phyloP scores from a whole-genome alignment of 805 yeast genomes.

The Starmerella geochares region DNA sequence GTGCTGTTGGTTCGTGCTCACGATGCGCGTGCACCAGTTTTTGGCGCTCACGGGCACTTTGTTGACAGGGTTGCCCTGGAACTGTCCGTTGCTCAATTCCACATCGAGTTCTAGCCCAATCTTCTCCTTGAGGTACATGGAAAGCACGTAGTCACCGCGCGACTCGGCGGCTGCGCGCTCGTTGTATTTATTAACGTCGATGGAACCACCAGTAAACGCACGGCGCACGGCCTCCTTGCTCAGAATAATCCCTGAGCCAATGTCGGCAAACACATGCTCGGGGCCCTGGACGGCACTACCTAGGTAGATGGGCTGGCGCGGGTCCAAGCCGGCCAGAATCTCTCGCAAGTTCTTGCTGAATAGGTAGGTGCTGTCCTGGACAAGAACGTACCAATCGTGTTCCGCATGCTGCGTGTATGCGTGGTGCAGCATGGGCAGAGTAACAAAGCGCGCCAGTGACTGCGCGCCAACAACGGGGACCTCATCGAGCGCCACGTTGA shows the following conservation, averaged over 20 bases:
- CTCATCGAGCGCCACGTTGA: slow-evolving; percentile 20
- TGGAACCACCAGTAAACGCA: slow-evolving; percentile 17
- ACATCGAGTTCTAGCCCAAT: slow-evolving; percentile 16
- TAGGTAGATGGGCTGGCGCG: slow-evolving; percentile 18
- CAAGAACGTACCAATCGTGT: slow-evolving; percentile 24
- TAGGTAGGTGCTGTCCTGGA: slow-evolving; percentile 19
- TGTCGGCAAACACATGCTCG: slow-evolving; percentile 20
- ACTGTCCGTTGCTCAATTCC: slow-evolving; percentile 19
- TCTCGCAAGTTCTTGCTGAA: slow-evolving; percentile 17
- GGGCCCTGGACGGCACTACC: slow-evolving; percentile 21
- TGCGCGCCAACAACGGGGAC: slow-evolving; percentile 18
- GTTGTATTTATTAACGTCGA: slow-evolving; percentile 16
- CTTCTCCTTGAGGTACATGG: slow-evolving; percentile 19
- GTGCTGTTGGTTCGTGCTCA: slow-evolving; percentile 23
- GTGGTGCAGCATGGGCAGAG: slow-evolving; percentile 26
- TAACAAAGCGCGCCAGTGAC: slow-evolving; percentile 21
- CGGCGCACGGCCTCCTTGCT: slow-evolving; percentile 17
- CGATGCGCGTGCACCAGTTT: slow-evolving; percentile 28
- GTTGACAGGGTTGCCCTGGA: slow-evolving; percentile 27
- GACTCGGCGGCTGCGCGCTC: slow-evolving; percentile 17
- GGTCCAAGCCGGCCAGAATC: slow-evolving; percentile 15
- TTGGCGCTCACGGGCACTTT: slow-evolving; percentile 17
- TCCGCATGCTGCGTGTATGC: slow-evolving; percentile 22
- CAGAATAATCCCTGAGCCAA: slow-evolving; percentile 25
- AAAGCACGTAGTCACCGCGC: slow-evolving; percentile 28